phyloP scores from a whole-genome alignment of 169 alveolate species.

The Neospora caninum region DNA sequence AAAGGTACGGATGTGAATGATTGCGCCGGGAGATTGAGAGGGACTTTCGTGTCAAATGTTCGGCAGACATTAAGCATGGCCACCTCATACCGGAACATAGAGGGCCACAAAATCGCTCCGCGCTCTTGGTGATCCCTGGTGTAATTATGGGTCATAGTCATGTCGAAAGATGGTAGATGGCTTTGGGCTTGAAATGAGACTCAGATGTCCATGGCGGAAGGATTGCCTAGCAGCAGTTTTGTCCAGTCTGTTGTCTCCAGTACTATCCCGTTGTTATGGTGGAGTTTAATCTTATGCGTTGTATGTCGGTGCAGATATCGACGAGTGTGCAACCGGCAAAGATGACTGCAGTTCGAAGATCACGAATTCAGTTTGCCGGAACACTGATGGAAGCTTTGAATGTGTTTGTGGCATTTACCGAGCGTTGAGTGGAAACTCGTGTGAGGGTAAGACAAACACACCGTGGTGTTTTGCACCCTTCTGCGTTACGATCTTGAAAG shows the following conservation, averaged over 20 bases:
- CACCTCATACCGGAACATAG: no score
- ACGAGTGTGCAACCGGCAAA: not conserved
- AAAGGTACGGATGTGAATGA: not conserved
- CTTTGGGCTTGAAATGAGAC: no score
- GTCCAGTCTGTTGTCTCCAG: no score
- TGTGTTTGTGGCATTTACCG: slow-evolving; percentile 7
- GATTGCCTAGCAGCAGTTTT: no score
- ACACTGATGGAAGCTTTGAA: not conserved
- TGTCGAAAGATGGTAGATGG: no score
- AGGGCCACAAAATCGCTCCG: no score
- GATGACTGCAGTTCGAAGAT: not conserved
- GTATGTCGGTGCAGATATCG: not conserved
- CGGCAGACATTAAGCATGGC: no score
- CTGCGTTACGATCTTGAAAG: not conserved
- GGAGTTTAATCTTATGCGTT: not conserved
- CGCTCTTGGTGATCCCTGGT: no score
- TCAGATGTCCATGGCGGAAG: no score
- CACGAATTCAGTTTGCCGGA: not conserved
- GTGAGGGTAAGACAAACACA: slow-evolving; percentile 7
- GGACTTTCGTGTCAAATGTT: no score
- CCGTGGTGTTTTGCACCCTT: not conserved
- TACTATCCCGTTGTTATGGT: not conserved
- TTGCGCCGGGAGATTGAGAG: no score
- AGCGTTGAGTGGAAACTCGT: not conserved
- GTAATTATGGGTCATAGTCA: no score